Conservation (phyloP, 306 rosid species). For the Lablab purpureus region DNA sequence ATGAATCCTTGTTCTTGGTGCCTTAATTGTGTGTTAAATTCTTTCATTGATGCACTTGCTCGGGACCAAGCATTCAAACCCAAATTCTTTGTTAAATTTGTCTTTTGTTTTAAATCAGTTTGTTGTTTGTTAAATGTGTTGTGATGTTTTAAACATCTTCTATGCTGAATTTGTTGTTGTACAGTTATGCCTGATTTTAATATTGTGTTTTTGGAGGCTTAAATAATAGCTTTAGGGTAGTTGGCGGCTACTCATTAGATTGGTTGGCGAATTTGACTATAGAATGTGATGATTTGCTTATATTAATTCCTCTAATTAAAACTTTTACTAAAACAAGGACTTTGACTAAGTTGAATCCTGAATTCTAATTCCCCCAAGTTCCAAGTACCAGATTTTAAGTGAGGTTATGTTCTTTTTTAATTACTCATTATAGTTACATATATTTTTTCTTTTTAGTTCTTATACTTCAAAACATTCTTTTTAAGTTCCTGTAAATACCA, state of each 20-base stretch:
- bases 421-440: too few relatives aligned
- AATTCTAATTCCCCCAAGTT: background rate
- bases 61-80: constrained; percentile 18
- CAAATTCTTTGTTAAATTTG: constrained; percentile 9
- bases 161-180: constrained; percentile 7
- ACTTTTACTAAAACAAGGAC: background rate
- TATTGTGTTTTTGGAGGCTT: constrained; percentile 8
- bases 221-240: constrained; percentile 2
- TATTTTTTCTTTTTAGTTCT: too few relatives aligned
- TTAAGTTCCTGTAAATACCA: too few relatives aligned
- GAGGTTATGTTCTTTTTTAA: background rate
- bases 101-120: background rate
- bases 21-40: background rate
- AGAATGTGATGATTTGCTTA: constrained; percentile 18
- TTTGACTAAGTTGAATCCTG: constrained; percentile 7
- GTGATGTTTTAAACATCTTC: constrained; percentile 18
- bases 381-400: constrained; percentile 8
- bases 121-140: background rate
- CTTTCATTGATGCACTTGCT: constrained; percentile 13
- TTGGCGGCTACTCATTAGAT: constrained; percentile 12
- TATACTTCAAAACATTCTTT: too few relatives aligned
- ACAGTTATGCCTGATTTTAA: background rate
- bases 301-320: background rate
- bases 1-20: background rate
- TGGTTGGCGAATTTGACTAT: constrained; percentile 32